Base-by-base conservation (phyloP, 2,329 filamentous ascomycete species). In the Neurospora sp. region DNA sequence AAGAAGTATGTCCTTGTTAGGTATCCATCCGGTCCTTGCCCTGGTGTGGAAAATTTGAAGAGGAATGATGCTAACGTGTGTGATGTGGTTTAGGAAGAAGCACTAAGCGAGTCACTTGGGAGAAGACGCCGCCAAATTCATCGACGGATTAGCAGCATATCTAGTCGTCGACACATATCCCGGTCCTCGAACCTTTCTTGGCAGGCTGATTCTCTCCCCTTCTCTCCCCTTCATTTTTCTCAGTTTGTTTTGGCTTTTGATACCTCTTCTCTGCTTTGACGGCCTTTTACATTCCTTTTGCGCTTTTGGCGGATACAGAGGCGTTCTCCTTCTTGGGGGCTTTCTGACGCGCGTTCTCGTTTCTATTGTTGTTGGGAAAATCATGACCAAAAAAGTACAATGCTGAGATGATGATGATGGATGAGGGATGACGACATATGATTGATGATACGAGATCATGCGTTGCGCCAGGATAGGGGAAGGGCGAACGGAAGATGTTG, bases 1-100 rank as follows among this genome's bases (percentile, higher is more conserved):
- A 82, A 76, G 72, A 77, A 77, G 73, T 76, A 77, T 72, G 77
- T 78, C 72, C 72, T 71, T 33, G 72, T 72, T 69, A 36, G 38
- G 66, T 40, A 66, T 66, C 65, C 19, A 11, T 68, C 39, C 67
- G 68, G 67, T 68, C 65, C 37, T 38, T 67, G 37, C 41, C 66
- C n/a, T 12, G 33, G 8, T 39, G 33, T 15, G 38, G 1, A n/a
- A 4, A n/a, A 4, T 38, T 41, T 8, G 4, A 23, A 33, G 66
- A 12, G 57, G 40, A 39, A 28, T 2, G 37, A 39, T 10, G 66
- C 71, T 73, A 68, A 73, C 69, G 15, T 12, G 2, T 15, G 19
- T 4, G 6, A 4, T 65, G 15, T 6, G 28, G 28, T 33, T 38
- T 17, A 71, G 70, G 69, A 72, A 73, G 67, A 71, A 71, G 70